Percentiles rank a stretch among this genome's conserved stretches.
Conservation (phyloP, 129 eudicot genomes). For the Helianthus tuberosus region DNA sequence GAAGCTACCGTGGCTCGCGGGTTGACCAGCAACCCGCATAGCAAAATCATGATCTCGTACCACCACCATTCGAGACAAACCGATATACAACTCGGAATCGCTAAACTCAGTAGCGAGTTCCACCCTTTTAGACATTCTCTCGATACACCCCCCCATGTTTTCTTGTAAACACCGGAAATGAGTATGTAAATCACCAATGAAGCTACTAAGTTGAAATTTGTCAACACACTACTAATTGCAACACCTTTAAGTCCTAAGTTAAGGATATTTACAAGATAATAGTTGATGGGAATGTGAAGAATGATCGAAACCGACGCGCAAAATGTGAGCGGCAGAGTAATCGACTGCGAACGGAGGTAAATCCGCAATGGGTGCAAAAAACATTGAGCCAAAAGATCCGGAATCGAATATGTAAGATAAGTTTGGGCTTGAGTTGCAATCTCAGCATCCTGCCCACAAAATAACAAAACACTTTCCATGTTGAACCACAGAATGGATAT, state of each 20-base stretch:
- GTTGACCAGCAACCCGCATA: conserved; percentile 66
- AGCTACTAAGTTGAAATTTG: conserved; percentile 62
- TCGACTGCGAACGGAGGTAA: conserved; percentile 77
- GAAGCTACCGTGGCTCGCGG: conserved; percentile 81
- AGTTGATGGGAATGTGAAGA: conserved; percentile 74
- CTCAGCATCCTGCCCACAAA: conserved; percentile 71
- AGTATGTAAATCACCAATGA: conserved; percentile 57
- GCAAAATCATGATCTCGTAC: conserved; percentile 85
- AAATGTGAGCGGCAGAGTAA: conserved; percentile 71
- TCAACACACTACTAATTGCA: conserved; percentile 68
- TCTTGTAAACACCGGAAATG: conserved; percentile 58
- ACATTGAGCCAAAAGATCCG: conserved; percentile 80
- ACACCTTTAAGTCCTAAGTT: conserved; percentile 75
- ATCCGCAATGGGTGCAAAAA: conserved; percentile 75
- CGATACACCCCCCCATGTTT: conserved; percentile 61
- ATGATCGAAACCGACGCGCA: conserved; percentile 65
- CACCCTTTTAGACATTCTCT: conserved; percentile 63
- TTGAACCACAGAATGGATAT: conserved; percentile 68
- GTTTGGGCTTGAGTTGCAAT: conserved; percentile 74
- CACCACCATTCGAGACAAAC: conserved; percentile 98
- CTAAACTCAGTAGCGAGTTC: conserved; percentile 55
- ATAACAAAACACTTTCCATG: conserved; percentile 61
- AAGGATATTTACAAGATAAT: conserved; percentile 50
- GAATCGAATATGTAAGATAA: conserved; percentile 62
- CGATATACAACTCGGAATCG: conserved; percentile 81